These are phyloP conservation scores for Coemansia sp. DNA, from an alignment of 192 early-diverging fungal species.

Conservation along the genomic window DNA sequence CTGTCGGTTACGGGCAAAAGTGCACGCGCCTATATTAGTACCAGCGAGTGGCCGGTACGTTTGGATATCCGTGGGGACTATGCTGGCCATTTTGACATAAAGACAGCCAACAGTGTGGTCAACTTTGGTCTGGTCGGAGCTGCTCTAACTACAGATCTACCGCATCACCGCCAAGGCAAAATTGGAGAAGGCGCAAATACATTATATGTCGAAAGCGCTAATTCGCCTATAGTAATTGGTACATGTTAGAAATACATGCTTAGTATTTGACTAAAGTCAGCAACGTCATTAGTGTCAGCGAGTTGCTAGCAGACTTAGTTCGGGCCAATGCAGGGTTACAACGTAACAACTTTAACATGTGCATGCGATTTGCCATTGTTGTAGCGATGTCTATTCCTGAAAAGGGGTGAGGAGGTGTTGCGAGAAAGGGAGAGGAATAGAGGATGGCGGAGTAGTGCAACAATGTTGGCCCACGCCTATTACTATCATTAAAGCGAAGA, in stretches of 20 bases:
- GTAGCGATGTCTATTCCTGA: no score
- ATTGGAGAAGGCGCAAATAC: slow-evolving; percentile 13
- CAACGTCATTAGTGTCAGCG: no score
- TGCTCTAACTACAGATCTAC: neutral
- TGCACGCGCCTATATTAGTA: slow-evolving; percentile 7
- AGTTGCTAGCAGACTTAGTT: no score
- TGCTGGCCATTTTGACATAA: slow-evolving; percentile 26
- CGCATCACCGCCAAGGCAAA: slow-evolving; percentile 20
- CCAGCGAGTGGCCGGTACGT: slow-evolving; percentile 23
- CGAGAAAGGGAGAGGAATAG: no score
- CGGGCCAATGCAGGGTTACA: no score
- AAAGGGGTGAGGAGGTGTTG: no score
- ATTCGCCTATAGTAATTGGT: slow-evolving; percentile 24
- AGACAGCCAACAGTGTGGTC: slow-evolving; percentile 22
- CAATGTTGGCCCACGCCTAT: neutral
- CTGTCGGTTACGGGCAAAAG: neutral
- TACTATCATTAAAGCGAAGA: neutral
- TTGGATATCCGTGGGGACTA: slow-evolving; percentile 20
- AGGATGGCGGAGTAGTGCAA: no score
- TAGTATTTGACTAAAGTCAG: no score
- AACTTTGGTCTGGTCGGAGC: slow-evolving; percentile 13
- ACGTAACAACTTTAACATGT: no score
- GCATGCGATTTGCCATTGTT: no score
- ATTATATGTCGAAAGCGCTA: slow-evolving; percentile 16
- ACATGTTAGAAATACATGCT: no score